Base-by-base conservation (phyloP, 2,329 filamentous ascomycete genomes). In the Dactylellina haptotyla region DNA sequence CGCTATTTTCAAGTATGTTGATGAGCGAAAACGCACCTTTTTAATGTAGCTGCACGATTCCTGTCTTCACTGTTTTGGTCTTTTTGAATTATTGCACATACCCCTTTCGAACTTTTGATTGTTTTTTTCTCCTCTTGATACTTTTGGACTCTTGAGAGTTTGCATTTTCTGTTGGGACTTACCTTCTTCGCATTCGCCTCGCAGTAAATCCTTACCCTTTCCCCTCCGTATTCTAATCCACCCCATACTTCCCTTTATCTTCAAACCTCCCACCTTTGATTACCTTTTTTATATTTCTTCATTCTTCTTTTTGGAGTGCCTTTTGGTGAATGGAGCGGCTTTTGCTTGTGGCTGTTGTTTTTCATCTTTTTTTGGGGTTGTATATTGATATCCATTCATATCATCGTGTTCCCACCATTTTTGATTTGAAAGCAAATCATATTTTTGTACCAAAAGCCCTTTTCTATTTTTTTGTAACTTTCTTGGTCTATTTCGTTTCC, bases 21-120 rank as follows among this genome's bases (percentile, higher is more conserved):
- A 65, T 23, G 58, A 53, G 59, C 57, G 48, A 53, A 46, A 51
- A 23, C 43, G 32, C 32, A 18, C 18, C 41, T 23, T 48, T 30
- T 61, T 69, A 45, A 70, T 59, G 66, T 62, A 34, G 51, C 51
- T 51, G 43, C 53, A 63, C 48, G 57, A 63, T 64, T 71, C 45
- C 25, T 34, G 23, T 58, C 12, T 16, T 20, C 25, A 46, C 51
- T 45, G 46, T 58, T 34, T 20, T 34, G 46, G 50, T 30, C 16
- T n/a, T 46, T 56, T 26, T 23, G 12, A 12, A 23, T 45, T 25
- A 54, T 26, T 37, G 43, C 39, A 32, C 61, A 65, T 39, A 65
- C 45, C 48, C 50, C 39, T n/a, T 34, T 32, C 26, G n/a, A 45
- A 6, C n/a, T 18, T 28, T n/a, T 30, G 26, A 20, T 51, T 39